Evolutionary conservation across 306 rosid species (phyloP).

Genomic region (Astragalus glycyphyllos): DNA sequence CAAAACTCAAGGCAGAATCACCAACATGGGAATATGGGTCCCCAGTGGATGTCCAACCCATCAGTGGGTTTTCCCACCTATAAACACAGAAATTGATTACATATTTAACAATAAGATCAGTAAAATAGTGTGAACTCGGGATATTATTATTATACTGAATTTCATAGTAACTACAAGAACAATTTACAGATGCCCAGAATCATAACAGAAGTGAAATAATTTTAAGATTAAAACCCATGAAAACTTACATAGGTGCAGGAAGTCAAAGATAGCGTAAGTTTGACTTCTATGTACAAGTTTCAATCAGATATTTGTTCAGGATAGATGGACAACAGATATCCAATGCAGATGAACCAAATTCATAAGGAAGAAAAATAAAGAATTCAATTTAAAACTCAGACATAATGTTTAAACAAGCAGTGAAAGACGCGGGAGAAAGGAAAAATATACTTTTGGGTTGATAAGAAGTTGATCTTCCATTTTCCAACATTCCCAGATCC

Average conservation of each 20-base stretch:
- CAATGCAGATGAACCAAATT: conserved; percentile 28
- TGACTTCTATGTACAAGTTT: not conserved
- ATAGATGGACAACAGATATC: too few species aligned
- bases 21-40: conserved; percentile 54
- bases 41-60: conserved; percentile 97
- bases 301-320: conserved; percentile 26
- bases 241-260: conserved; percentile 1
- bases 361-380: not conserved
- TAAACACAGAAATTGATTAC: conserved; percentile 38
- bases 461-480: conserved; percentile 95
- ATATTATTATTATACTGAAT: conserved; percentile 30
- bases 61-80: not conserved
- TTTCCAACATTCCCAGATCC: conserved; percentile 96
- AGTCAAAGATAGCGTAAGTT: conserved; percentile 1
- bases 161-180: conserved; percentile 20
- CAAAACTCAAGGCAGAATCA: conserved; percentile 42
- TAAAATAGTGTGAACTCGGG: not conserved
- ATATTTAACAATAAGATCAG: conserved; percentile 23
- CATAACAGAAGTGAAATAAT: not conserved
- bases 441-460: conserved; percentile 80
- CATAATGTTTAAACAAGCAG: not conserved
- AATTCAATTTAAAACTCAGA: conserved; percentile 22
- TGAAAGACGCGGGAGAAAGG: conserved; percentile 15
- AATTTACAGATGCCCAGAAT: conserved; percentile 9
- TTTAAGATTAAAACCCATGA: conserved; percentile 20